Evolutionary conservation across 2,329 filamentous ascomycete genomes (phyloP).

Genomic region (Zasmidium citrigriseum): DNA sequence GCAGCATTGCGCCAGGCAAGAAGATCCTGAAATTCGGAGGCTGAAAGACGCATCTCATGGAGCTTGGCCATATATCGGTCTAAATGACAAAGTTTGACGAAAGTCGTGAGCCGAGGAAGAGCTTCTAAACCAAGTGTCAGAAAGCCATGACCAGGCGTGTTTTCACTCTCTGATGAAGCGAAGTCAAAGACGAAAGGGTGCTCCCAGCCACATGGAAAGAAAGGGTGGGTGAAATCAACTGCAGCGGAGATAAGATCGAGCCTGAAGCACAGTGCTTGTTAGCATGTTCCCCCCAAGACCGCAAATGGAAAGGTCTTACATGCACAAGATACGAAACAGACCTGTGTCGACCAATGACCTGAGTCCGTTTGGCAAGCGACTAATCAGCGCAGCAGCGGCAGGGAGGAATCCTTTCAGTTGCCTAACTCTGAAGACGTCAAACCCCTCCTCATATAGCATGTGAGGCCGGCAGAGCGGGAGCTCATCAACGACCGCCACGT

Average conservation of each 20-base stretch:
- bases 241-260: neutral
- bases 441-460: neutral
- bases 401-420: neutral
- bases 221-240: neutral
- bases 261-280: neutral
- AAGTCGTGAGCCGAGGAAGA: neutral
- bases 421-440: neutral
- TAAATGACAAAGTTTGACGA: neutral
- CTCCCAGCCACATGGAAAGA: neutral
- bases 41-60: neutral
- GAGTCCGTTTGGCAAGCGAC: neutral
- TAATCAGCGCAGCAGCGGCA: neutral
- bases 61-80: neutral
- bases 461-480: neutral
- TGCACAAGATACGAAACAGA: neutral
- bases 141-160: neutral
- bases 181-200: neutral
- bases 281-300: too few species aligned
- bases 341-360: neutral
- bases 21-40: neutral
- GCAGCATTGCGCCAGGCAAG: neutral
- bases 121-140: neutral
- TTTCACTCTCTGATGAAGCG: neutral
- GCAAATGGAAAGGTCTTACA: neutral
- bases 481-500: neutral